These are phyloP conservation scores for Colletotrichum cordylinicola DNA, from an alignment of 2,329 filamentous ascomycete species.

Conservation along the genomic window DNA sequence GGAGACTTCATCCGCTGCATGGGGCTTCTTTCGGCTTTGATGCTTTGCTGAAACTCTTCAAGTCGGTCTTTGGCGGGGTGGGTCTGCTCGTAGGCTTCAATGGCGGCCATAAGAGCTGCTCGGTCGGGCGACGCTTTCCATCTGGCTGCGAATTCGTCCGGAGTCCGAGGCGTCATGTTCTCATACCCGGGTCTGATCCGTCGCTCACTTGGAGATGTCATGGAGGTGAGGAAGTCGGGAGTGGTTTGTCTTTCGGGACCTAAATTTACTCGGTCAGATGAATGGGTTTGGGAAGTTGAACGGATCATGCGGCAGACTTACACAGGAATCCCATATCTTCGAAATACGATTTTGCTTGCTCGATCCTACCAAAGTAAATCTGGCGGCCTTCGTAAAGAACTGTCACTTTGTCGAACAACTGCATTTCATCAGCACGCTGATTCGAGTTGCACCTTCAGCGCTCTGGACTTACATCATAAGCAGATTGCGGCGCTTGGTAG, in stretches of 20 bases:
- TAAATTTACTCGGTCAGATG: not conserved
- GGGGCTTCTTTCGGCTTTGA: constrained; percentile 49
- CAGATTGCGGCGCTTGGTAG: constrained; percentile 26
- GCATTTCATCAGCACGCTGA: not conserved
- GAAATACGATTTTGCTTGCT: constrained; percentile 66
- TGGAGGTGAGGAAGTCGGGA: constrained; percentile 73
- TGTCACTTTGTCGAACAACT: constrained; percentile 66
- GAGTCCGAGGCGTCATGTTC: constrained; percentile 55
- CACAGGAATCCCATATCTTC: constrained; percentile 60
- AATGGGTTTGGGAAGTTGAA: accelerated
- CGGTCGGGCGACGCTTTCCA: constrained; percentile 14
- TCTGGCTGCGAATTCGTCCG: constrained; percentile 53
- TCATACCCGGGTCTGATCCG: constrained; percentile 64
- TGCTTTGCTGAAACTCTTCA: constrained; percentile 16
- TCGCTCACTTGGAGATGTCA: constrained; percentile 70
- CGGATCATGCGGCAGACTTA: not conserved
- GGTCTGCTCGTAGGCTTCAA: not conserved
- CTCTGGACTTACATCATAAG: constrained; percentile 20
- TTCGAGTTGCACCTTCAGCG: not conserved
- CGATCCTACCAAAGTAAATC: constrained; percentile 67
- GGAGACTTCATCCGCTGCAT: constrained; percentile 61
- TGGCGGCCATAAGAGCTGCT: not conserved
- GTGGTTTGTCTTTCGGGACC: constrained; percentile 59
- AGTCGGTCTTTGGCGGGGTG: constrained; percentile 11
- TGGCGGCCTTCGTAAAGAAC: constrained; percentile 72